Evolutionary conservation across 2,329 filamentous ascomycete genomes (phyloP), one percentile per base, ranked within the genome.

Genomic region (Ophiostoma tasmaniense): DNA sequence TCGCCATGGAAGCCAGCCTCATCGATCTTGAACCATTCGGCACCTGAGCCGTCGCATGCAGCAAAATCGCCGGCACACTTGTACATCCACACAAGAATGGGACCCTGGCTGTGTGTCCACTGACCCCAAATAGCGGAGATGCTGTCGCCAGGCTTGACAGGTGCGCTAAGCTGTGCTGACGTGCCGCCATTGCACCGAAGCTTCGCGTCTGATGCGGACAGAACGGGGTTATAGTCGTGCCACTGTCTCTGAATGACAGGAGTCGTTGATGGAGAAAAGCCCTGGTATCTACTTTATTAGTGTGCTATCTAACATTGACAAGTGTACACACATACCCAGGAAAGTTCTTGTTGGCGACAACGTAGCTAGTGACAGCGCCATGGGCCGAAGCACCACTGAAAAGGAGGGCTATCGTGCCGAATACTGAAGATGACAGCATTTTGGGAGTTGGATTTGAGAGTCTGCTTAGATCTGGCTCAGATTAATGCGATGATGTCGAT

Each of bases 21-120:
- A 73, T 84, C 82, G 71, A 87, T 85, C 79, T 86, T 86, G 81
- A 86, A 87, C 84, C 84, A 87, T 67, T 79, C 79, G 73, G 81
- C 79, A 37, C 81, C 80, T 66, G 81, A 81, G 50, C 85, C 84
- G 70, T 84, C 80, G 74, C 83, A 86, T 45, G 78, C 75, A 14
- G 75, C 76, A 75, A 85, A 84, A 66, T 78, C 80, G 45, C 79
- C 78, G 2, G 81, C 75, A 75, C 84, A 86, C 71, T 83, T 81
- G 78, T 83, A 84, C 74, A 84, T 75, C 81, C 81, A 87, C 2
- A 87, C 84, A 80, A 86, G 84, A 55, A 87, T 82, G 20, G 85
- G 85, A 0, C 84, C 85, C 73, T 87, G 84, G 68, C 80, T 76
- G 74, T 87, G 84, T 0, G 84, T 86, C 84, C 85, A 87, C 75